phyloP scores from a whole-genome alignment of 257 asterid species.

The Leptodermis oblonga region DNA sequence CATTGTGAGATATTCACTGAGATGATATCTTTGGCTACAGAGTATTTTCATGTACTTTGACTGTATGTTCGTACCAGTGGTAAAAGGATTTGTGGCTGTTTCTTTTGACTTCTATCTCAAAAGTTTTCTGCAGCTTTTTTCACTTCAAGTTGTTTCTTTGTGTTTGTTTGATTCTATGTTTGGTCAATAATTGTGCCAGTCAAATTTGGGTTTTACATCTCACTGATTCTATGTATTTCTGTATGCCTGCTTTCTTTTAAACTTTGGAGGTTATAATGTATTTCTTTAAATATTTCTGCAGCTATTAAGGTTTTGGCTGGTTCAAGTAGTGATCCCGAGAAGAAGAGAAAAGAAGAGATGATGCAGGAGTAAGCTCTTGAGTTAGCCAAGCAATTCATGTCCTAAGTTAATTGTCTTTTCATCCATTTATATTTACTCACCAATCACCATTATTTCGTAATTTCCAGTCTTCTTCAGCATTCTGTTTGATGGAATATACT shows the following conservation, averaged over 20 bases:
- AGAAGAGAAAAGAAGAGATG: constrained; percentile 26
- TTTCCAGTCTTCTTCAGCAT: constrained; percentile 23
- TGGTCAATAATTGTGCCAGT: constrained; percentile 2
- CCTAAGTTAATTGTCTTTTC: background rate
- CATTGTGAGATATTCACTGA: background rate
- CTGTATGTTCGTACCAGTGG: background rate
- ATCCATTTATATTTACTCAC: constrained; percentile 10
- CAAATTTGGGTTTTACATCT: background rate
- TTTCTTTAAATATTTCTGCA: constrained; percentile 12
- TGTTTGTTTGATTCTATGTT: background rate
- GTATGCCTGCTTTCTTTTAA: background rate
- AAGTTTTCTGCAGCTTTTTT: background rate
- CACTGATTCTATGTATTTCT: background rate
- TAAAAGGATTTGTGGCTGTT: background rate
- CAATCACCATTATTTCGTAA: constrained; percentile 13
- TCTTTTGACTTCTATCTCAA: background rate
- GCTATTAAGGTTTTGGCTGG: constrained; percentile 14
- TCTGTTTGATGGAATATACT: constrained; percentile 46
- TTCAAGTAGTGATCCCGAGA: constrained; percentile 7
- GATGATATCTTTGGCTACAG: background rate
- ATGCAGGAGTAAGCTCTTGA: constrained; percentile 35
- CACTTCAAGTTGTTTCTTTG: background rate
- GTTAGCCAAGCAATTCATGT: background rate
- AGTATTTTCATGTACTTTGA: constrained; percentile 7
- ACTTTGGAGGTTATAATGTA: background rate